phyloP scores from a whole-genome alignment of 2,329 filamentous ascomycete genomes.

The Cryphonectria parasitica region DNA sequence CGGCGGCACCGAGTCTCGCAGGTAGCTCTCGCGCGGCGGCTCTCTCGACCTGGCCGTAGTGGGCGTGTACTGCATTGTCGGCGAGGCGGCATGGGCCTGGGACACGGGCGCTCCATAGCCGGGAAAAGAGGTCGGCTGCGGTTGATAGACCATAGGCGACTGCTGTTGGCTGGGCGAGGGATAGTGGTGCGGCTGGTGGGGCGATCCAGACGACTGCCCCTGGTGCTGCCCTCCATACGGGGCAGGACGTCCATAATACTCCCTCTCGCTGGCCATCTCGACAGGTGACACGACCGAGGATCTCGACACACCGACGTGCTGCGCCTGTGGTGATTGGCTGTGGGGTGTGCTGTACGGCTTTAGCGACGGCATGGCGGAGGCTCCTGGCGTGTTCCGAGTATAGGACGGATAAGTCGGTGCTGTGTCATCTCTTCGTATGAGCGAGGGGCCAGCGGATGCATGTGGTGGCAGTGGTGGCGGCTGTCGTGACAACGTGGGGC shows the following conservation, averaged over 20 bases:
- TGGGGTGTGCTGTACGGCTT: constrained; percentile 52
- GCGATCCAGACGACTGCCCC: constrained; percentile 38
- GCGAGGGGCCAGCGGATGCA: constrained; percentile 45
- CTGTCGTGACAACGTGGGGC: constrained; percentile 54
- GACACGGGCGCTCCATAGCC: constrained; percentile 49
- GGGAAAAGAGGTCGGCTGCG: constrained; percentile 46
- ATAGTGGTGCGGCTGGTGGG: constrained; percentile 35
- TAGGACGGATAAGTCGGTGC: constrained; percentile 50
- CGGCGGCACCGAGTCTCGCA: constrained; percentile 46
- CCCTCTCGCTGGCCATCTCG: constrained; percentile 48
- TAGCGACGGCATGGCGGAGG: constrained; percentile 56
- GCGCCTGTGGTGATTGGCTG: constrained; percentile 54
- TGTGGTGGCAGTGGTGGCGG: constrained; percentile 33
- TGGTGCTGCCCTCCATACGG: constrained; percentile 41
- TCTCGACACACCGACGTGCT: constrained; percentile 51
- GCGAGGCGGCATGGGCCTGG: constrained; percentile 49
- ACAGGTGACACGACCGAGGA: constrained; percentile 46
- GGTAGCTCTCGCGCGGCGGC: constrained; percentile 33
- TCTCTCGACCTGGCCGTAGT: constrained; percentile 14
- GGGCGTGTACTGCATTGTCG: constrained; percentile 57
- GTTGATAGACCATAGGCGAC: constrained; percentile 34
- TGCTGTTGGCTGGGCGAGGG: constrained; percentile 32
- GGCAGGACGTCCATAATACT: constrained; percentile 51
- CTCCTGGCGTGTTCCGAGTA: constrained; percentile 43
- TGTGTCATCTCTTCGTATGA: constrained; percentile 54